phyloP scores from a whole-genome alignment of 2,329 filamentous ascomycete genomes.

The Apiospora pterosperma region DNA sequence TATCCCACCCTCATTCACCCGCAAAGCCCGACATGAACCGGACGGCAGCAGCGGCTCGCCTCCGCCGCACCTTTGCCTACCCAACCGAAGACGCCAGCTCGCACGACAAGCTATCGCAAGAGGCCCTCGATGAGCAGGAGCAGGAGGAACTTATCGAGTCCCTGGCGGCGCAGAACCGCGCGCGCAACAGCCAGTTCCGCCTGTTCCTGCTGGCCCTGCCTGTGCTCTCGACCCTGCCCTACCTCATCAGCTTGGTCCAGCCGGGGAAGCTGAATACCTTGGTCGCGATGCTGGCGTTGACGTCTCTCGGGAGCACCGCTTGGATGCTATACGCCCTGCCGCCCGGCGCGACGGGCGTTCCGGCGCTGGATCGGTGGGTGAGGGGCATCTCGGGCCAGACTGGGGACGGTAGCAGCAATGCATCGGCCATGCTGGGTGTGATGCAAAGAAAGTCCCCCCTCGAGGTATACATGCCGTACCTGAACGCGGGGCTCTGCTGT shows the following conservation, averaged over 20 bases:
- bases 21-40: constrained; percentile 20
- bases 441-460: constrained; percentile 40
- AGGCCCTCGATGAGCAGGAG: constrained; percentile 44
- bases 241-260: constrained; percentile 45
- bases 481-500: constrained; percentile 56
- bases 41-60: constrained; percentile 44
- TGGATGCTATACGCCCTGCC: constrained; percentile 58
- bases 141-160: constrained; percentile 61
- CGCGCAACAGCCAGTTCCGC: constrained; percentile 56
- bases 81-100: constrained; percentile 56
- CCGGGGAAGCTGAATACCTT: constrained; percentile 29
- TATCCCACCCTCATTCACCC: not conserved
- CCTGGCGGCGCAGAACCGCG: constrained; percentile 53
- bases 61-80: constrained; percentile 77
- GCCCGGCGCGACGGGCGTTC: constrained; percentile 51
- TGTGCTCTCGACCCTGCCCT: constrained; percentile 50
- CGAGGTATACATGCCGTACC: constrained; percentile 53
- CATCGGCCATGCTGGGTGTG: not conserved
- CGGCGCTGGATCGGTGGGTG: constrained; percentile 12
- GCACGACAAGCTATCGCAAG: constrained; percentile 42
- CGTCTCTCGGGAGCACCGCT: constrained; percentile 59
- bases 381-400: constrained; percentile 5
- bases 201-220: constrained; percentile 59
- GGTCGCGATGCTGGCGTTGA: constrained; percentile 55
- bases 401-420: not conserved